Conservation (phyloP, 148 eudicot genomes). For the Heliamphora exappendiculata region DNA sequence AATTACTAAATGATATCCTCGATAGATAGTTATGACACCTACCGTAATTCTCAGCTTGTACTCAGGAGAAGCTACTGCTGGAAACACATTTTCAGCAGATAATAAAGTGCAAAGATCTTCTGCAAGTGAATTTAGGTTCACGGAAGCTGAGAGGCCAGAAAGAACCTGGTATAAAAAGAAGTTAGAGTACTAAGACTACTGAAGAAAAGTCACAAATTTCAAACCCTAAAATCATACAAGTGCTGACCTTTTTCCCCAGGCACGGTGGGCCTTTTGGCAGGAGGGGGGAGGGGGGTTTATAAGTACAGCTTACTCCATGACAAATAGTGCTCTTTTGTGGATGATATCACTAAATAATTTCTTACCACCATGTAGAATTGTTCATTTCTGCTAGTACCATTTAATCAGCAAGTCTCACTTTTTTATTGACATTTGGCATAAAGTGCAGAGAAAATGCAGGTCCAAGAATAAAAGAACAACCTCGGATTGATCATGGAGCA, state of each 20-base stretch:
- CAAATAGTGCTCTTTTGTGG: not conserved
- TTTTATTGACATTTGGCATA: not conserved
- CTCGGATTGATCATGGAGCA: not conserved
- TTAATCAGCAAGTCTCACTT: not conserved
- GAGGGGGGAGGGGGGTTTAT: too few species aligned
- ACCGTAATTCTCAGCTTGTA: slow-evolving; percentile 81
- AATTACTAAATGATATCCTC: slow-evolving; percentile 7
- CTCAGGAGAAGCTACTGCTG: slow-evolving; percentile 63
- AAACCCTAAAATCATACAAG: not conserved
- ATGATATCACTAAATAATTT: not conserved
- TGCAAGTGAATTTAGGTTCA: slow-evolving; percentile 49
- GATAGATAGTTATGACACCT: slow-evolving; percentile 13
- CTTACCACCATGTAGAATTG: not conserved
- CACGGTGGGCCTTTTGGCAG: too few species aligned
- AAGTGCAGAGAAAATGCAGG: not conserved
- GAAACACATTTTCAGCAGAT: slow-evolving; percentile 31
- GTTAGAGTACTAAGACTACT: not conserved
- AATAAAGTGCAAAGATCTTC: slow-evolving; percentile 52
- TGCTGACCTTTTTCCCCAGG: not conserved
- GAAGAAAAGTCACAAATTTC: not conserved
- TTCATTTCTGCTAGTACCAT: not conserved
- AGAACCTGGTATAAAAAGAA: slow-evolving; percentile 46
- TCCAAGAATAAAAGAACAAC: not conserved
- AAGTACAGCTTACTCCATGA: not conserved
- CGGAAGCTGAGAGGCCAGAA: slow-evolving; percentile 71